Evolutionary conservation across 345 rosid species (phyloP).

Genomic region (Eucalyptus caleyi): DNA sequence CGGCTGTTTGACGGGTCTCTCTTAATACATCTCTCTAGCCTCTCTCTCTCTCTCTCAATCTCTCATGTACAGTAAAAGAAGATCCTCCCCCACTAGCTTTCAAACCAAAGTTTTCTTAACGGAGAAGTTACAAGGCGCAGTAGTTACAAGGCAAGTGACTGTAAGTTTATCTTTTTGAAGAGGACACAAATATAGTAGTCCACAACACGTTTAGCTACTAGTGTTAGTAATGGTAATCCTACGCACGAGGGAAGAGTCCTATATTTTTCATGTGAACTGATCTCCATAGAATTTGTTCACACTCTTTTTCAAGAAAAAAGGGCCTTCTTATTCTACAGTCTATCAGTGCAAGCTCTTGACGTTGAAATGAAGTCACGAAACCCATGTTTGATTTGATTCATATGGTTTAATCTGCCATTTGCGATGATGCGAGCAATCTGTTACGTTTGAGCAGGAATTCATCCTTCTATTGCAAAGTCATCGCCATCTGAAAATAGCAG

Average conservation of each 20-base stretch:
- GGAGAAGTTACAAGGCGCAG: background rate
- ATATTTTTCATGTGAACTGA: background rate
- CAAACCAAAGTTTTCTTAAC: background rate
- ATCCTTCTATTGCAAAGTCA: background rate
- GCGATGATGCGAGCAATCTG: background rate
- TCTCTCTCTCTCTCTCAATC: background rate
- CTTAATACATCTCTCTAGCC: background rate
- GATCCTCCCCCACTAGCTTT: background rate
- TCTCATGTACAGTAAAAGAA: background rate
- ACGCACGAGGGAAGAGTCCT: background rate
- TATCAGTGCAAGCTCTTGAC: background rate
- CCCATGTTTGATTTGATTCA: background rate
- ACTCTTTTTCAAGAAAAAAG: background rate
- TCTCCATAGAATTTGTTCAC: background rate
- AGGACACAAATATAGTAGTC: background rate
- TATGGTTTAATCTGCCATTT: background rate
- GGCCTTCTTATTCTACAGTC: background rate
- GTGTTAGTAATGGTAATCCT: background rate
- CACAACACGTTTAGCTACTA: background rate
- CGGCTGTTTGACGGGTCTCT: background rate
- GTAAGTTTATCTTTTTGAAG: background rate
- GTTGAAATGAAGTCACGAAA: background rate
- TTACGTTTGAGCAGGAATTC: background rate
- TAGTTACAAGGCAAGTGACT: background rate
- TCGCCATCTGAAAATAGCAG: background rate